These are phyloP conservation scores for Rosa lucieae DNA, from an alignment of 306 rosid species.

Conservation along the genomic window DNA sequence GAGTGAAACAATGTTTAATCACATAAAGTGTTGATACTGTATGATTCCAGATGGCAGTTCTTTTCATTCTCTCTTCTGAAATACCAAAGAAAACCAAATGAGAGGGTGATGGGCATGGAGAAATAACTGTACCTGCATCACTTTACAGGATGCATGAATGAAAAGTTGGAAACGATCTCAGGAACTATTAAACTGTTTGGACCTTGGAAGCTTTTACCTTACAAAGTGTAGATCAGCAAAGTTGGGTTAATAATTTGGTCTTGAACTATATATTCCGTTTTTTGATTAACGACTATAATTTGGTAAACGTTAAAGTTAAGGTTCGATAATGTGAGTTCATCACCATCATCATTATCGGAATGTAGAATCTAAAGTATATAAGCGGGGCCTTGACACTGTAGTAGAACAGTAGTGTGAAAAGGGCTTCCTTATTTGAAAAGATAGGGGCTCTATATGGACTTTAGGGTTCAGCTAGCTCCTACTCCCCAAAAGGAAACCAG, in stretches of 20 bases:
- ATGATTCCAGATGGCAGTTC: background rate
- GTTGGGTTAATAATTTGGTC: background rate
- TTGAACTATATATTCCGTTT: background rate
- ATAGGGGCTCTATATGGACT: slow-evolving; percentile 18
- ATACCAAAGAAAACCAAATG: background rate
- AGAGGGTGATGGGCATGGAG: background rate
- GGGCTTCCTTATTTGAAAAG: slow-evolving; percentile 27
- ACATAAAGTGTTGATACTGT: background rate
- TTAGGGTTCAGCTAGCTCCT: slow-evolving; percentile 26
- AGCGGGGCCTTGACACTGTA: background rate
- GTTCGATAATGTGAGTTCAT: background rate
- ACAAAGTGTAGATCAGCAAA: background rate
- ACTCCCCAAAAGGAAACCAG: slow-evolving; percentile 72
- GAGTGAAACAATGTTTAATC: too few relatives aligned
- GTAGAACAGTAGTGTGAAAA: slow-evolving; percentile 35
- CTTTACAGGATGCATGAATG: background rate
- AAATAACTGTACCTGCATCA: too few relatives aligned
- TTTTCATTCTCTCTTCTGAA: background rate
- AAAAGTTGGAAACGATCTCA: background rate
- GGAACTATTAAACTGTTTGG: too few relatives aligned
- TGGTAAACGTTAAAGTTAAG: background rate
- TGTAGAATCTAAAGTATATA: background rate
- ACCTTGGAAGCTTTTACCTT: background rate
- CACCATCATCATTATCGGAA: background rate
- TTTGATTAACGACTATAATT: too few relatives aligned